Percentiles rank a stretch among this genome's conserved stretches.
phyloP scores from a whole-genome alignment of 441 rosid species.

The Bruguiera hainesii region DNA sequence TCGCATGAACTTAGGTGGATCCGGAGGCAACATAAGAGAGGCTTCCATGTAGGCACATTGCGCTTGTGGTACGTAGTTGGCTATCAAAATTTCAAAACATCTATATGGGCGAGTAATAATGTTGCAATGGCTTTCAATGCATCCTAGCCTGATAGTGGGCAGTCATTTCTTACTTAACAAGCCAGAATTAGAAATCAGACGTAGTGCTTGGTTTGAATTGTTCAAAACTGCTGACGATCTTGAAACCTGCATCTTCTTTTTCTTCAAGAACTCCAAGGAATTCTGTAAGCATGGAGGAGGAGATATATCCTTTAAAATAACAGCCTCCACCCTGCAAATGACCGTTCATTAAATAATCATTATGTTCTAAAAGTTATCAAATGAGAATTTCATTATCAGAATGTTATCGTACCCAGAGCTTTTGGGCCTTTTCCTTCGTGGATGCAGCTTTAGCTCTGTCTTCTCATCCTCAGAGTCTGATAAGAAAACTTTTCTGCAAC shows the following conservation, averaged over 20 bases:
- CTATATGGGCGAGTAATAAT: neutral
- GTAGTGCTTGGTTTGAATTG: conserved; percentile 73
- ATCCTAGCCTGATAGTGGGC: neutral
- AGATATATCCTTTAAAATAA: conserved; percentile 66
- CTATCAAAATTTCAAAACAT: neutral
- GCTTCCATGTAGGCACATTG: neutral
- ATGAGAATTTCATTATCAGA: neutral
- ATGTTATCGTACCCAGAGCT: conserved; percentile 53
- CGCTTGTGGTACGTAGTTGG: neutral
- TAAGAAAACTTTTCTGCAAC: conserved; percentile 51
- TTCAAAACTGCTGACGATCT: conserved; percentile 69
- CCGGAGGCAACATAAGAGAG: neutral
- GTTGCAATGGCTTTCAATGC: conserved; percentile 1
- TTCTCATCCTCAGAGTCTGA: conserved; percentile 71
- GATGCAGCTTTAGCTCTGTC: conserved; percentile 27
- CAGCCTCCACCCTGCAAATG: conserved; percentile 53
- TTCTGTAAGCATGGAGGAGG: conserved; percentile 63
- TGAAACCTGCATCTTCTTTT: conserved; percentile 67
- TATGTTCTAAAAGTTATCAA: neutral
- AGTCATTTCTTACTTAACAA: conserved; percentile 42
- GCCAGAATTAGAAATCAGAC: conserved; percentile 56
- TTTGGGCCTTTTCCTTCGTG: conserved; percentile 59
- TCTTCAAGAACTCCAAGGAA: conserved; percentile 77
- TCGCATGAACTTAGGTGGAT: neutral
- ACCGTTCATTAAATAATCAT: conserved; percentile 13